Base-by-base conservation (phyloP, 2,329 filamentous ascomycete species). In the Dactylellina cionopaga region DNA sequence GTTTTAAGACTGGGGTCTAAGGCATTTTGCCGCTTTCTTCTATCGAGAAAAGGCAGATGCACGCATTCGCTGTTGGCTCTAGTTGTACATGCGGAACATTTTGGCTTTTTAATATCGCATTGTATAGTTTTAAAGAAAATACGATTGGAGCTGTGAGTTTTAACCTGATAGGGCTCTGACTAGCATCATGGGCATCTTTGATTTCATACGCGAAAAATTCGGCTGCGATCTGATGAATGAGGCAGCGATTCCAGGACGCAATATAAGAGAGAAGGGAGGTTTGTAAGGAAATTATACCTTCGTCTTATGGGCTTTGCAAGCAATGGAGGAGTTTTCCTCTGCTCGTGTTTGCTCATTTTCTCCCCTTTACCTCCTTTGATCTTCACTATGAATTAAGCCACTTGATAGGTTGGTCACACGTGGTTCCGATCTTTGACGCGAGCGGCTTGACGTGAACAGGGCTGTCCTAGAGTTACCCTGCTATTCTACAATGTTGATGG, bases 71-170 rank as follows among this genome's bases (percentile, higher is more conserved):
- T 63, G 66, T 64, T 63, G 6, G 66, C 44, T 54, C 66, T 62
- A 17, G 43, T 52, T n/a, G 49, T 44, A 43, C 66, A 71, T 3
- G 66, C 66, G 43, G 66, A 58, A 27, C 66, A 71, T 58, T 64
- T 63, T 37, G 66, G 66, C 19, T 64, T 71, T 25, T 71, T 71
- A 59, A 64, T 71, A 41, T 71, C 66, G 60, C 66, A 71, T 58
- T 71, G 59, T n/a, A n/a, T n/a, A n/a, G 27, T 27, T 11, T 11
- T 24, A 9, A 24, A 9, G 33, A 62, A n/a, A n/a, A n/a, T n/a
- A n/a, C n/a, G n/a, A n/a, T n/a, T n/a, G n/a, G n/a, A n/a, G n/a
- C n/a, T n/a, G n/a, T n/a, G n/a, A n/a, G n/a, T n/a, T n/a, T n/a
- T n/a, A n/a, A n/a, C n/a, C n/a, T n/a, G n/a, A n/a, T n/a, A n/a